Evolutionary conservation across 1,139 yeast genomes (phyloP).

Genomic region (Taphrina populina): DNA sequence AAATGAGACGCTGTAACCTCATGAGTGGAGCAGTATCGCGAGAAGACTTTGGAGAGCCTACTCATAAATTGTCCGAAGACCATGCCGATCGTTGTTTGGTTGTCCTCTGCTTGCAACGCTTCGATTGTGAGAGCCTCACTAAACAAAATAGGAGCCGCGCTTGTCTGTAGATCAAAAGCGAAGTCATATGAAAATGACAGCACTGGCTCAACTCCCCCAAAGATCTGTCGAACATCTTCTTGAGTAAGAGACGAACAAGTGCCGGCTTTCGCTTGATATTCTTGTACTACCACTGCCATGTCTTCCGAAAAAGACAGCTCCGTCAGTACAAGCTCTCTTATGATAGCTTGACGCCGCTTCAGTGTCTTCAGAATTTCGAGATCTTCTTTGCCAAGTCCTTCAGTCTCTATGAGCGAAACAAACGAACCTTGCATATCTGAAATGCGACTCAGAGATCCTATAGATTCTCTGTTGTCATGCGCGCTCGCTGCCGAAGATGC

Average conservation of each 20-base stretch:
- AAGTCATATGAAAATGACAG: constrained; percentile 23
- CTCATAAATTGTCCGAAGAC: constrained; percentile 31
- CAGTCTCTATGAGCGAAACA: constrained; percentile 8
- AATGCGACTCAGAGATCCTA: neutral
- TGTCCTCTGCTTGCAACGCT: constrained; percentile 14
- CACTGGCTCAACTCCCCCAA: constrained; percentile 28
- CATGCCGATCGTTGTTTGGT: constrained; percentile 23
- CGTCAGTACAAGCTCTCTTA: constrained; percentile 30
- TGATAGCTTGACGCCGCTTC: constrained; percentile 27
- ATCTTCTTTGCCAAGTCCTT: constrained; percentile 9
- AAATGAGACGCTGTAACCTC: constrained; percentile 30
- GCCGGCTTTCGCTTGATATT: constrained; percentile 7
- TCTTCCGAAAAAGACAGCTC: constrained; percentile 27
- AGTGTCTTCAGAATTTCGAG: constrained; percentile 12
- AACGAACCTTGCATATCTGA: constrained; percentile 6
- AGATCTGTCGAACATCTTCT: constrained; percentile 21
- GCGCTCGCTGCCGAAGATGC: constrained; percentile 3
- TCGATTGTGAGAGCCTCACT: constrained; percentile 7
- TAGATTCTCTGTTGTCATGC: neutral
- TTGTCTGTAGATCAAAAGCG: constrained; percentile 6
- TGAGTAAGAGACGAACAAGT: constrained; percentile 1
- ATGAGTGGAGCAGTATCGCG: constrained; percentile 35
- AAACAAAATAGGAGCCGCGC: constrained; percentile 12
- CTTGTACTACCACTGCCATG: constrained; percentile 20
- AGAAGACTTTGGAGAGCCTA: constrained; percentile 33